A percentile compares a stretch with the other conserved stretches of the same genome.
phyloP scores from a whole-genome alignment of 1,139 yeast species.

The Lodderomyces metapsilosis region DNA sequence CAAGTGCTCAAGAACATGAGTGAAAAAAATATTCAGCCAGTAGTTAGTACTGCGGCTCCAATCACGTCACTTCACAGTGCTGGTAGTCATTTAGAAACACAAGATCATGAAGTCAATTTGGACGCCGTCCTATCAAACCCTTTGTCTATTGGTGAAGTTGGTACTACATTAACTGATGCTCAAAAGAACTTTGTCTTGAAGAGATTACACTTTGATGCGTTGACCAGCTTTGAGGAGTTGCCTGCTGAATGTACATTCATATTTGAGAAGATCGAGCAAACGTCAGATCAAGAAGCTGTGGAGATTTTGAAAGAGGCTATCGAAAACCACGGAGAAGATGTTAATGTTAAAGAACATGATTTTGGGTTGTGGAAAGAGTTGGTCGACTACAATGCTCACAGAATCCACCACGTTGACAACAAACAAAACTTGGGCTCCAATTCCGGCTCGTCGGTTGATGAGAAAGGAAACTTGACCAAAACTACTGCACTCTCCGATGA shows the following conservation, averaged over 20 bases:
- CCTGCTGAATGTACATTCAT: too few relatives aligned
- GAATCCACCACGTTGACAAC: not conserved
- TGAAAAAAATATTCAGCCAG: not conserved
- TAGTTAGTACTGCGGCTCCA: not conserved
- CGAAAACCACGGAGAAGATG: too few relatives aligned
- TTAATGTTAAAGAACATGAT: conserved; percentile 14
- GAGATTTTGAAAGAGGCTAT: too few relatives aligned
- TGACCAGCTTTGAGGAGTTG: too few relatives aligned
- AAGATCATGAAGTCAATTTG: conserved; percentile 3
- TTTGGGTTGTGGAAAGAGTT: conserved; percentile 8
- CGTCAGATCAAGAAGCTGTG: too few relatives aligned
- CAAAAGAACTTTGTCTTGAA: too few relatives aligned
- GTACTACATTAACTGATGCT: too few relatives aligned
- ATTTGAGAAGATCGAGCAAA: too few relatives aligned
- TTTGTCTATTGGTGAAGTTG: too few relatives aligned
- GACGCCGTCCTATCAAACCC: conserved; percentile 9
- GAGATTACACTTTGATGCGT: too few relatives aligned
- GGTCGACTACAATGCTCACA: conserved; percentile 3
- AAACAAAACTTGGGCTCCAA: too few relatives aligned
- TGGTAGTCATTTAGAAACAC: conserved; percentile 3
- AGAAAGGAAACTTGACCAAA: conserved; percentile 37
- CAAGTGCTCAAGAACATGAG: too few relatives aligned
- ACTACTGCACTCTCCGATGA: conserved; percentile 60
- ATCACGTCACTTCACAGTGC: conserved; percentile 1
- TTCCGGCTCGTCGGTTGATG: not conserved